A percentile compares a stretch with the other conserved stretches of the same genome.
These are phyloP conservation scores for Letharia columbiana DNA, from an alignment of 495 filamentous ascomycete species.

Conservation along the genomic window DNA sequence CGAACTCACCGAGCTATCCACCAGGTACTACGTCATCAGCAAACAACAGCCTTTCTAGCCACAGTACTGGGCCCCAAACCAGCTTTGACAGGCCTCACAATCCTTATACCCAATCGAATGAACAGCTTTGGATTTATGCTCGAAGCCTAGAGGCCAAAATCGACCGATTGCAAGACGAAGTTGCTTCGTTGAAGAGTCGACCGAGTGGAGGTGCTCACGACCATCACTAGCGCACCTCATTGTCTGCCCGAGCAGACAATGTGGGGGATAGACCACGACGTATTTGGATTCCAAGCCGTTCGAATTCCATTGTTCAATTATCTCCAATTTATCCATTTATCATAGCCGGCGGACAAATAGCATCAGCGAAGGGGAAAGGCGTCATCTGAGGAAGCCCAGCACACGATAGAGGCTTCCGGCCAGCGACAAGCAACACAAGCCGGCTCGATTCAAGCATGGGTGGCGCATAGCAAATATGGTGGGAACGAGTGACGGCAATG, in stretches of 20 bases:
- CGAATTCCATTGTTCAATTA: neutral
- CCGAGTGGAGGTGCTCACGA: constrained; percentile 7
- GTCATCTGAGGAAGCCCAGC: constrained; percentile 21
- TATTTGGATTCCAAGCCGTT: neutral
- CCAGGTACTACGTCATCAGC: constrained; percentile 33
- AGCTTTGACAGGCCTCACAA: constrained; percentile 23
- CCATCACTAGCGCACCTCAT: constrained; percentile 5
- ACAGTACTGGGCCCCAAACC: constrained; percentile 23
- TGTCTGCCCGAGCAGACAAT: neutral
- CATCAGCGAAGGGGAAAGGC: constrained; percentile 21
- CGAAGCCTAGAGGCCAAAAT: constrained; percentile 28
- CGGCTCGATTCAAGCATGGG: constrained; percentile 11
- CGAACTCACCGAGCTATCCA: constrained; percentile 23
- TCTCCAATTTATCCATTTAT: constrained; percentile 3
- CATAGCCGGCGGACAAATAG: constrained; percentile 6
- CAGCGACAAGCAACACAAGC: constrained; percentile 12
- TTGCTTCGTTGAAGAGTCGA: constrained; percentile 21
- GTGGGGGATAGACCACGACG: neutral
- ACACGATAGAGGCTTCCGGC: constrained; percentile 23
- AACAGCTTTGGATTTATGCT: constrained; percentile 41
- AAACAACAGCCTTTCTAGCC: constrained; percentile 33
- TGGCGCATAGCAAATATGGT: constrained; percentile 12
- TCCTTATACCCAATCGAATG: constrained; percentile 28
- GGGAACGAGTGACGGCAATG: constrained; percentile 9
- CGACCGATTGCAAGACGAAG: constrained; percentile 25